Percentiles rank a stretch among this genome's conserved stretches.
phyloP scores from a whole-genome alignment of 208 protist species.

The Acanthamoeba divionensis region DNA sequence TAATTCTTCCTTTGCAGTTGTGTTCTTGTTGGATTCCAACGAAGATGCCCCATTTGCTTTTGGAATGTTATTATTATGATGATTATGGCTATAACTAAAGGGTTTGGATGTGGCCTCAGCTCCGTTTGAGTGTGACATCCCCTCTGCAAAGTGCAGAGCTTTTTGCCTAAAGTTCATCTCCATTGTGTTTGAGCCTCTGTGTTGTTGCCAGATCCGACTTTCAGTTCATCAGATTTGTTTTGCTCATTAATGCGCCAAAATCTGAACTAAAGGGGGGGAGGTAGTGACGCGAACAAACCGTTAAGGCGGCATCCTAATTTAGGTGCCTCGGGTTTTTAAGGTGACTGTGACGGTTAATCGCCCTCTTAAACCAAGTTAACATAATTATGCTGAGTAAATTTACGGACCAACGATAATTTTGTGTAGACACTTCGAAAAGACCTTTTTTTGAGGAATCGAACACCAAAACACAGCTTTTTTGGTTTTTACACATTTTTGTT shows the following conservation, averaged over 20 bases:
- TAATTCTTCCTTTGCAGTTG: not conserved
- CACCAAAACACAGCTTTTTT: not conserved
- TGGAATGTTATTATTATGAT: not conserved
- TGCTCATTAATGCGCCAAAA: too few species aligned
- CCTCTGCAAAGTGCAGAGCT: not conserved
- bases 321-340: too few species aligned
- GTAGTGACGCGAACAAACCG: too few species aligned
- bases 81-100: too few species aligned
- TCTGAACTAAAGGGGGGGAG: too few species aligned
- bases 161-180: not conserved
- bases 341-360: too few species aligned
- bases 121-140: not conserved
- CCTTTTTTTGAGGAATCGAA: not conserved
- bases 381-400: not conserved
- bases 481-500: too few species aligned
- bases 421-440: not conserved
- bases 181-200: too few species aligned
- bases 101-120: not conserved
- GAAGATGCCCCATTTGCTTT: not conserved
- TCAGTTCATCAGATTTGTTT: too few species aligned
- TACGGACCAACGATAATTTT: not conserved
- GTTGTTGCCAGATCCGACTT: too few species aligned
- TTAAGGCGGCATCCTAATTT: too few species aligned
- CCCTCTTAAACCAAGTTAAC: not conserved
- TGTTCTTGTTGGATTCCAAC: too few species aligned